Evolutionary conservation across 2,329 filamentous ascomycete species (phyloP), one percentile per base, ranked within the genome.

Genomic region (Nemania bipapillata): DNA sequence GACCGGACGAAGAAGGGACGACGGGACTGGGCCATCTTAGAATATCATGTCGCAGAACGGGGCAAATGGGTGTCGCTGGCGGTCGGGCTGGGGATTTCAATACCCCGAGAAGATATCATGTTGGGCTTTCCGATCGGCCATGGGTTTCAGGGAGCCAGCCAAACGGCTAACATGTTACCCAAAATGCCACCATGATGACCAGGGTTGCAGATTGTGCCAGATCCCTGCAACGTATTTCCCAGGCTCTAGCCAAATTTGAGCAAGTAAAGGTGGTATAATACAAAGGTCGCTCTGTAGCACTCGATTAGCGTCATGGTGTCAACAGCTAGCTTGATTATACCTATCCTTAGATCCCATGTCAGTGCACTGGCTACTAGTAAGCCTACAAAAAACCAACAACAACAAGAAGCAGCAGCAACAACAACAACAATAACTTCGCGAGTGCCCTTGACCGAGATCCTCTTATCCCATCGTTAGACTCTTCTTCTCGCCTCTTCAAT

Each of bases 191-290:
- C 20, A 4, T 15, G 15, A 17, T 45, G 5, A n/a, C 17, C 15
- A 45, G 40, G 40, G 15, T n/a, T 45, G 15, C 40, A n/a, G 8
- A 45, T 17, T n/a, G 40, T 45, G 7, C 9, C 40, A 3, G 24
- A 59, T 28, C 45, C 56, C 6, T 22, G 26, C 9, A 20, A 52
- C 17, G 28, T 26, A 24, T 24, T 28, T 12, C 22, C 12, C 28
- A 26, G 24, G 47, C 47, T 50, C 22, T 50, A 50, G 47, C 47
- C 22, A 28, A 9, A 26, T 50, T 50, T 26, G 47, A 26, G 47
- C 20, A 28, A 50, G 22, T 12, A 49, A 12, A 45, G n/a, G 2
- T 26, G 40, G n/a, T 63, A 55, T 55, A 45, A 49, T 37, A 63
- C 15, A 53, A 15, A n/a, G 40, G 40, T 63, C n/a, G 26, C 20